Conservation (phyloP, 2,329 filamentous ascomycete species). For the Claviceps digitariae region DNA sequence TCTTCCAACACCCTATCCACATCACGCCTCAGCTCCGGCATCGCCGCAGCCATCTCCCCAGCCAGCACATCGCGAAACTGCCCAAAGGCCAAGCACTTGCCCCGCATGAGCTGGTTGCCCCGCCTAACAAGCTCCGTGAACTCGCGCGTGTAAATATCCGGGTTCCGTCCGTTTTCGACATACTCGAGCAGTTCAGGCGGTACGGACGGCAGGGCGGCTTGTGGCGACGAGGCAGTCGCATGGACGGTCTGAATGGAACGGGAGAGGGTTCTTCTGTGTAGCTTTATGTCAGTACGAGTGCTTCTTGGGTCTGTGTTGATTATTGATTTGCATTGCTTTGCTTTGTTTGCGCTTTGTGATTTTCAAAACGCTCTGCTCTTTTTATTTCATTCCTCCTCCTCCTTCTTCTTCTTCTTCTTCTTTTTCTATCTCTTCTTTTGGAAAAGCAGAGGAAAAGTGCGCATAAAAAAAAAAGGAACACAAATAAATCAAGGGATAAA, state of each 20-base stretch:
- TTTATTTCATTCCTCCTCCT: no score
- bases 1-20: slow-evolving; percentile 35
- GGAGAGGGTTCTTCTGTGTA: slow-evolving; percentile 28
- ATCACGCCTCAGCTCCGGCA: slow-evolving; percentile 46
- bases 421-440: no score
- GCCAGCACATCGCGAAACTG: slow-evolving; percentile 50
- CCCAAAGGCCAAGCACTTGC: slow-evolving; percentile 48
- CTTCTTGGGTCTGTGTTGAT: neutral
- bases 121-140: slow-evolving; percentile 56
- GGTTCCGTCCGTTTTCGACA: slow-evolving; percentile 58
- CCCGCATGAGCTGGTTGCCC: slow-evolving; percentile 52
- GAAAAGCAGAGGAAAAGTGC: no score
- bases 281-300: no score
- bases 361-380: no score
- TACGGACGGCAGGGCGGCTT: slow-evolving; percentile 32
- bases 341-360: neutral
- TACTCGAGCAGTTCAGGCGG: slow-evolving; percentile 53
- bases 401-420: no score
- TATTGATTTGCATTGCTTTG: neutral
- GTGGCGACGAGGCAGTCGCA: slow-evolving; percentile 25
- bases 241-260: slow-evolving; percentile 25
- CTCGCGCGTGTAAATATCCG: slow-evolving; percentile 61
- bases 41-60: slow-evolving; percentile 38
- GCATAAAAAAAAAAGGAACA: neutral
- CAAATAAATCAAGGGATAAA: neutral